These are phyloP conservation scores for Thermothielavioides terrestris DNA, from an alignment of 495 filamentous ascomycete genomes.

Conservation along the genomic window DNA sequence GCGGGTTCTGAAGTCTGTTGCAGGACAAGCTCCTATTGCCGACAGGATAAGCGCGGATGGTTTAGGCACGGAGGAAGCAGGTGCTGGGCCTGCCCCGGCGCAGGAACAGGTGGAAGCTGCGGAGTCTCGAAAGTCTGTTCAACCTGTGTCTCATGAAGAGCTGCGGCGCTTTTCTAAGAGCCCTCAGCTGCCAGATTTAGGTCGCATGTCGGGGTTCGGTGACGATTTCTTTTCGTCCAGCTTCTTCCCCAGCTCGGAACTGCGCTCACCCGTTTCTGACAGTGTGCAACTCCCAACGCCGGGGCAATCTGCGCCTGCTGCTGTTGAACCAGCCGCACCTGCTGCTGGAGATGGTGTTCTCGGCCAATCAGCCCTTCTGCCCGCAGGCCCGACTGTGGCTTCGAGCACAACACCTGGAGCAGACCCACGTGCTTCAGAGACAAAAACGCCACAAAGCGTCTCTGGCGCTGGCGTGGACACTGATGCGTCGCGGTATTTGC, in stretches of 20 bases:
- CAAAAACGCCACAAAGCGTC: background rate
- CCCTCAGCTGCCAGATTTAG: conserved; percentile 55
- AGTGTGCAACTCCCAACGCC: background rate
- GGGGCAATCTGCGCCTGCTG: background rate
- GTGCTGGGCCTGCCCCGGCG: conserved; percentile 3
- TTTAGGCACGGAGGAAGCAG: conserved; percentile 16
- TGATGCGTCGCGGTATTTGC: conserved; percentile 6
- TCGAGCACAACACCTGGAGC: background rate
- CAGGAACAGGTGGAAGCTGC: background rate
- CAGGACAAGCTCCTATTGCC: conserved; percentile 45
- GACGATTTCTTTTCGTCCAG: conserved; percentile 32
- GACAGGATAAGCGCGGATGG: conserved; percentile 54
- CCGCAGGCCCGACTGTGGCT: background rate
- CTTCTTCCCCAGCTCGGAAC: conserved; percentile 6
- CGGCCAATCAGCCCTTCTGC: background rate
- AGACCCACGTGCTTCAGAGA: background rate
- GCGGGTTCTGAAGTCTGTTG: conserved; percentile 18
- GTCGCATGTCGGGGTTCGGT: conserved; percentile 58
- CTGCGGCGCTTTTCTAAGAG: conserved; percentile 33
- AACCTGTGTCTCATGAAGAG: conserved; percentile 50
- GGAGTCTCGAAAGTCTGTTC: conserved; percentile 42
- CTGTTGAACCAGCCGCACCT: background rate
- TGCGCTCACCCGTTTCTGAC: conserved; percentile 4
- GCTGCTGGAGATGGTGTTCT: background rate
- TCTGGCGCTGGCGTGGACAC: background rate